Conservation (phyloP, 1,284 basidiomycete genomes). For the Microbotryum scabiosae region DNA sequence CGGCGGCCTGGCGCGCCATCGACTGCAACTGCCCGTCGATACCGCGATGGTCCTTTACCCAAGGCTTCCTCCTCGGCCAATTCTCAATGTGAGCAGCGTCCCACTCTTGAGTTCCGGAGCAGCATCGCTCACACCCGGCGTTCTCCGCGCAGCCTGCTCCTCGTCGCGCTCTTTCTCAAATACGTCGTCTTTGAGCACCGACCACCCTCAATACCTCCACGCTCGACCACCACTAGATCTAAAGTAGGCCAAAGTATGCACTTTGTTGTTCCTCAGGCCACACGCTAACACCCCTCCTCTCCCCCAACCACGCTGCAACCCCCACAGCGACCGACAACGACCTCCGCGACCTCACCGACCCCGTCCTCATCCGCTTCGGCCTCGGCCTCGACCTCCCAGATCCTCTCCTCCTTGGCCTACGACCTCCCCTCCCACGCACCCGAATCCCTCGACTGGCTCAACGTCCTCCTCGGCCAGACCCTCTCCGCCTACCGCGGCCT, state of each 20-base stretch:
- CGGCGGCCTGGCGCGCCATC: neutral
- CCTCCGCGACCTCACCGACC: conserved; percentile 24
- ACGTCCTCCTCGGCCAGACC: conserved; percentile 50
- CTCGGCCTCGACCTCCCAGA: conserved; percentile 39
- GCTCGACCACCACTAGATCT: conserved; percentile 25
- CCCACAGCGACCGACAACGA: conserved; percentile 27
- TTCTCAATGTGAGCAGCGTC: conserved; percentile 39
- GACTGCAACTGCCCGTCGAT: neutral
- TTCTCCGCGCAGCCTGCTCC: conserved; percentile 32
- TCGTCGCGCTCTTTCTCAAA: conserved; percentile 45
- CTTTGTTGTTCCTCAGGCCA: neutral
- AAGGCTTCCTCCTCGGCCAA: conserved; percentile 49
- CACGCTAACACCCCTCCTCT: conserved; percentile 1
- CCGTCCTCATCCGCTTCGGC: conserved; percentile 37
- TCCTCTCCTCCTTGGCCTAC: conserved; percentile 47
- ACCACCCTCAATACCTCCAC: neutral
- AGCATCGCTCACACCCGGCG: neutral
- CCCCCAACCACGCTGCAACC: conserved; percentile 2
- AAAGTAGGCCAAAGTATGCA: conserved; percentile 4
- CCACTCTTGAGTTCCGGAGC: conserved; percentile 26
- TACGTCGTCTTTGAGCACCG: conserved; percentile 49
- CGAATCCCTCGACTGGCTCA: conserved; percentile 51
- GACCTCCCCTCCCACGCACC: conserved; percentile 48
- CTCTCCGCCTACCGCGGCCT: conserved; percentile 38
- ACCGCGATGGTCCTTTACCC: conserved; percentile 45